Base-by-base conservation (phyloP, 2,329 filamentous ascomycete genomes). In the Monosporascus cannonballus region DNA sequence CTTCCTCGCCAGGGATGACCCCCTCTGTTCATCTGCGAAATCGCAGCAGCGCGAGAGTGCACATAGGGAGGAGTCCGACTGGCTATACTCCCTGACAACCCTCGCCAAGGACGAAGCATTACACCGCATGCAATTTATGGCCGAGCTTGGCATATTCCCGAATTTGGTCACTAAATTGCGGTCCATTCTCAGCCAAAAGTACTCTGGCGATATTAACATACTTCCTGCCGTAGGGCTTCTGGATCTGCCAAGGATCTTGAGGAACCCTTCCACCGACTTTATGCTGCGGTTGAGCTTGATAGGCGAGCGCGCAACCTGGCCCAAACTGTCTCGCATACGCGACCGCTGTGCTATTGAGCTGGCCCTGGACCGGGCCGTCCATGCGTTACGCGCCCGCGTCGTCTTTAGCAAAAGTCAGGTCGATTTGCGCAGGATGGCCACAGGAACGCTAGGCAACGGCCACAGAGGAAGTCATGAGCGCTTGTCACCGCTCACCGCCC, bases 141-240 rank as follows among this genome's bases (percentile, higher is more conserved):
- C 88, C 0, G 90, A 96, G 63, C 71, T 95, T 34, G 90, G 90
- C 18, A 72, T 96, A 44, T 86, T 94, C 56, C 88, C 90, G 17
- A 94, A 87, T 53, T 76, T 88, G 1, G 78, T 90, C 59, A 89
- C 86, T 47, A 95, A 96, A 67, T 77, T 86, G 22, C 81, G 84
- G 42, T 92, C 89, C 2, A 84, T 97, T 17, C 77, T 97, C 48
- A 92, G 85, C 58, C 93, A 97, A 64, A 90, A 88, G 58, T 97
- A 97, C 64, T 92, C 89, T 2, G 93, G 93, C 6, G 92, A 97
- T 69, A 96, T 97, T 66, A 97, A 91, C 45, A 96, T 97, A 51
- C 77, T 96, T 34, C 92, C 92, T 0, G 84, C 90, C 51, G 86
- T 96, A 53, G 81, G 80, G 4, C 83, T 87, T 50, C 78, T 84